Base-by-base conservation (phyloP, 768 basidiomycete species). In the Hysterangium stoloniferum region DNA sequence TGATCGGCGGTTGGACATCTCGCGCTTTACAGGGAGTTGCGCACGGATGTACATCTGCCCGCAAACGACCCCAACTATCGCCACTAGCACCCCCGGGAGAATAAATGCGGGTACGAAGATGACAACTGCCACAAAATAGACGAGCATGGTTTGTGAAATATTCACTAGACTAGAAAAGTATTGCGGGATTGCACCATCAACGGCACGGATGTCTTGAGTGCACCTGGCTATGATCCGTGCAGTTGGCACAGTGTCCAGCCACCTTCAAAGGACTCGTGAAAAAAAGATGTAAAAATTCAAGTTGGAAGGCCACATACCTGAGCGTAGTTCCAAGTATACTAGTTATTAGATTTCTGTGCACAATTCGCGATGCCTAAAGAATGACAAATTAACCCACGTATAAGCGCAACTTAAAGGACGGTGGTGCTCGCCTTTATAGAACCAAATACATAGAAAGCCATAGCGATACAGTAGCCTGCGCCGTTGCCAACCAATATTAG, bases 281-380 rank as follows among this genome's bases (percentile, higher is more conserved):
- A 13, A 12, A 5, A 13, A 12, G 4, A 13, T 4, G 19, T 41
- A 41, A 3, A 17, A 7, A 3, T n/a, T n/a, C n/a, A n/a, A 22
- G 19, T 22, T 17, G 11, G 19, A 19, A 11, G 20, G 28, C 4
- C 12, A 41, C 19, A 3, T 22, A 51, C 49, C 57, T 40, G n/a
- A 84, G 61, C 1, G 84, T 84, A 4, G 80, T 76, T 5, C 77
- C 72, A 13, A 84, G 61, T 0, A 85, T 60, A 9, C 79, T 72
- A 22, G 71, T 62, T 4, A 84, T 54, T 1, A 86, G 68, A 49
- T 69, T 62, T 17, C 59, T 58, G 57, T 84, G 36, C 40, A 17
- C 20, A 37, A 37, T 7, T 37, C 4, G 20, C 35, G 35, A 20
- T 37, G 20, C 35, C 35, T n/a, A 37, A 20, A 37, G 35, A 5